Percentiles rank a stretch among this genome's conserved stretches.
These are phyloP conservation scores for Thermothielavioides terrestris DNA, from an alignment of 495 filamentous ascomycete species.

Conservation along the genomic window DNA sequence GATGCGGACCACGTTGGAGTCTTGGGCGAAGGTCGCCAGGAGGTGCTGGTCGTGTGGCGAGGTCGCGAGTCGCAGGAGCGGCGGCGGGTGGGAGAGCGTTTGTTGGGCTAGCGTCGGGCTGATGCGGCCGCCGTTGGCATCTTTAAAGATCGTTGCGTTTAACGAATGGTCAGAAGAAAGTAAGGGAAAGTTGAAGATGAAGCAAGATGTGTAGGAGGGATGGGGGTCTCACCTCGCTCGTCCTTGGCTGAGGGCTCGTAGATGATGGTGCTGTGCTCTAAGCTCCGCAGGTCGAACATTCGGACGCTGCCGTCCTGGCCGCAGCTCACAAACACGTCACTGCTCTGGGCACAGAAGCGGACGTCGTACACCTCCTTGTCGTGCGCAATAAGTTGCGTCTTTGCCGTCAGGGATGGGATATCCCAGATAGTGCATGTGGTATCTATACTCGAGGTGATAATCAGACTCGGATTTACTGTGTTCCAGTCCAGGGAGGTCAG, in stretches of 20 bases:
- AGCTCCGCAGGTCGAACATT: slow-evolving; percentile 95
- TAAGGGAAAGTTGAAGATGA: not conserved
- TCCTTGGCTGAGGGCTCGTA: slow-evolving; percentile 91
- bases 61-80: slow-evolving; percentile 78
- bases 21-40: slow-evolving; percentile 90
- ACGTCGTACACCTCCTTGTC: slow-evolving; percentile 99
- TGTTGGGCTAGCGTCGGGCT: slow-evolving; percentile 61
- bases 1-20: slow-evolving; percentile 87
- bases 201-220: too few relatives aligned
- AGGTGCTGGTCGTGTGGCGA: slow-evolving; percentile 95
- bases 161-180: slow-evolving; percentile 13
- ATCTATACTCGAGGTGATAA: slow-evolving; percentile 98
- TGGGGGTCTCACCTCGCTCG: slow-evolving; percentile 58
- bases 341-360: slow-evolving; percentile 89
- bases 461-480: slow-evolving; percentile 85
- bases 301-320: slow-evolving; percentile 95
- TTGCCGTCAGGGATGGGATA: slow-evolving; percentile 93
- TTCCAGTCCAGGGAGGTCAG: slow-evolving; percentile 98
- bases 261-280: slow-evolving; percentile 98
- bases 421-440: slow-evolving; percentile 99
- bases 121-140: slow-evolving; percentile 42
- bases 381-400: slow-evolving; percentile 96
- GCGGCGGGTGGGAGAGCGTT: slow-evolving; percentile 71
- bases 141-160: too few relatives aligned
- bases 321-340: slow-evolving; percentile 96